Percentiles rank a stretch among this genome's conserved stretches.
Conservation (phyloP, 768 basidiomycete species). For the Tylopilus balloui region DNA sequence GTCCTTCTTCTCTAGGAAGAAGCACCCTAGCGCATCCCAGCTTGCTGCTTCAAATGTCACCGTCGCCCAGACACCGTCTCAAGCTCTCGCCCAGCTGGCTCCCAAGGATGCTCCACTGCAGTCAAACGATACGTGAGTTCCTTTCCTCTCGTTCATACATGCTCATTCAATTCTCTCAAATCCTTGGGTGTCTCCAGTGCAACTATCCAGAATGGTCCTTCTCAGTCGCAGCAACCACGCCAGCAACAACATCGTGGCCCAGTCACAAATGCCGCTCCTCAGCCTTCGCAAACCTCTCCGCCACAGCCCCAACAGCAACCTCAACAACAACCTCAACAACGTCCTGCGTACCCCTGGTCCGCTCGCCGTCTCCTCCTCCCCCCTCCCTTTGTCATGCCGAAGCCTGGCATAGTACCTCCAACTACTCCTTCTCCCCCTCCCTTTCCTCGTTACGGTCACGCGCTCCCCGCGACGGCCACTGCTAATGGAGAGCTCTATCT, state of each 20-base stretch:
- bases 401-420: conserved; percentile 60
- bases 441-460: conserved; percentile 95
- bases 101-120: conserved; percentile 28
- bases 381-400: conserved; percentile 60
- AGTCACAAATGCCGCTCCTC: conserved; percentile 27
- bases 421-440: conserved; percentile 76
- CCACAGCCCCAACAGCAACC: conserved; percentile 33
- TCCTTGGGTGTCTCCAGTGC: conserved; percentile 2
- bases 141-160: conserved; percentile 1
- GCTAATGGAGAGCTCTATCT: conserved; percentile 88
- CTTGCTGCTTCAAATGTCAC: conserved; percentile 45
- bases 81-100: conserved; percentile 60
- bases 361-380: conserved; percentile 66
- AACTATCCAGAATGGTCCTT: conserved; percentile 22
- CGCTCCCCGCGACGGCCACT: conserved; percentile 75
- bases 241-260: conserved; percentile 34
- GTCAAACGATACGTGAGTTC: conserved; percentile 36
- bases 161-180: conserved; percentile 3
- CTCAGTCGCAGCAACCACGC: conserved; percentile 34
- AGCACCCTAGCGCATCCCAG: conserved; percentile 53
- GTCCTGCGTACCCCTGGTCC: conserved; percentile 80
- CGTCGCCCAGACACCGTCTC: conserved; percentile 58
- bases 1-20: conserved; percentile 93
- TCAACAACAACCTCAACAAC: conserved; percentile 33
- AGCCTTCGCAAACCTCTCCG: conserved; percentile 29